Evolutionary conservation across 768 basidiomycete species (phyloP).

Genomic region (Melanogaster broomeanus): DNA sequence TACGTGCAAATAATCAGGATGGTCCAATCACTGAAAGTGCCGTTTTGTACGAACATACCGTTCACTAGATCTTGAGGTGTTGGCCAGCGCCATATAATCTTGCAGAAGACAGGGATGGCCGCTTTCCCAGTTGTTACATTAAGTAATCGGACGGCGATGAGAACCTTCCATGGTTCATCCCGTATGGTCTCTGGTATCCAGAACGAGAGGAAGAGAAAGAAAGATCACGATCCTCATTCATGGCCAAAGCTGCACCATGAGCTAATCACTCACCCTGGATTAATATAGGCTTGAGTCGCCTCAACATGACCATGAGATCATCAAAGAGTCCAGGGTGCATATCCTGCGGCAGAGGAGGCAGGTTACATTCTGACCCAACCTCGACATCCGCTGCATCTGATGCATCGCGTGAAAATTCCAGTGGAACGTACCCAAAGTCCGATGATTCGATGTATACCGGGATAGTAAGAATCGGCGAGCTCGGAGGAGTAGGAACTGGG

Average conservation of each 20-base stretch:
- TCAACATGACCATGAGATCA: constrained; percentile 29
- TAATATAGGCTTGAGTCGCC: constrained; percentile 32
- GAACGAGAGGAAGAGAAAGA: background rate
- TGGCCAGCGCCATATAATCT: constrained; percentile 57
- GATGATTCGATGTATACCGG: constrained; percentile 9
- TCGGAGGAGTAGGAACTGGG: background rate
- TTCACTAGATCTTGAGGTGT: constrained; percentile 53
- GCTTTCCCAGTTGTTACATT: constrained; percentile 68
- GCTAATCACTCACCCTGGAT: constrained; percentile 25
- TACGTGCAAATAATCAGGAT: background rate
- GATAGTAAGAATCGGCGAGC: constrained; percentile 1
- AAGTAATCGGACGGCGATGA: constrained; percentile 65
- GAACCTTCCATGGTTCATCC: constrained; percentile 66
- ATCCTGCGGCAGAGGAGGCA: background rate
- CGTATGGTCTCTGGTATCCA: constrained; percentile 46
- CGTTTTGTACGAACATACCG: constrained; percentile 41
- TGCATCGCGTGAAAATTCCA: background rate
- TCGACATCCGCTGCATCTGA: background rate
- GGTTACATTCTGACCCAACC: background rate
- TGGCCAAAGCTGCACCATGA: background rate
- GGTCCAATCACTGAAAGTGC: background rate
- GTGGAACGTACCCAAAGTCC: constrained; percentile 1
- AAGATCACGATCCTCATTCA: background rate
- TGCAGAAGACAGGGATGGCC: constrained; percentile 67
- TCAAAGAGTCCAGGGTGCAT: constrained; percentile 6